phyloP scores from a whole-genome alignment of 106 monocot genomes.

The Chionographis japonica region DNA sequence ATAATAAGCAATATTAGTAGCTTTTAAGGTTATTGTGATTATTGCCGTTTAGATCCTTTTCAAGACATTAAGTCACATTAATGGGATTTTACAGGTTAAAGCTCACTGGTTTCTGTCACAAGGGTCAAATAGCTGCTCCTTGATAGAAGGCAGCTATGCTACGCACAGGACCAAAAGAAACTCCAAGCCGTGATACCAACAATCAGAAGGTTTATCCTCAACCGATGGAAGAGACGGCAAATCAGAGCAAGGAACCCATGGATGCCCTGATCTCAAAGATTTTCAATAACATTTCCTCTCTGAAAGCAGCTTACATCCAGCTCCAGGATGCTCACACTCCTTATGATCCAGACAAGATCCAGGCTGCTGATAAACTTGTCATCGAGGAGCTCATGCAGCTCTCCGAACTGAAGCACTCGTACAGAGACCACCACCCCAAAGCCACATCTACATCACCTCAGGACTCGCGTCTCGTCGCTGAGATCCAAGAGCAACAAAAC shows the following conservation, averaged over 20 bases:
- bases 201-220: slow-evolving; percentile 93
- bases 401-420: slow-evolving; percentile 68
- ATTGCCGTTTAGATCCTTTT: no score
- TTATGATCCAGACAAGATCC: slow-evolving; percentile 76
- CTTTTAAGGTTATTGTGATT: no score
- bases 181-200: slow-evolving; percentile 56
- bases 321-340: slow-evolving; percentile 87
- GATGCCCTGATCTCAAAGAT: slow-evolving; percentile 63
- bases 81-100: not conserved
- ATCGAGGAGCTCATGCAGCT: slow-evolving; percentile 70
- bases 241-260: slow-evolving; percentile 43
- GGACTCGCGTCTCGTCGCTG: slow-evolving; percentile 16
- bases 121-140: not conserved
- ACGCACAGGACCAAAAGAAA: slow-evolving; percentile 45
- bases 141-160: slow-evolving; percentile 37
- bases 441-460: slow-evolving; percentile 34
- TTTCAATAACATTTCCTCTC: slow-evolving; percentile 72
- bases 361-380: slow-evolving; percentile 71
- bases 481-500: slow-evolving; percentile 28
- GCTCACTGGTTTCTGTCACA: not conserved
- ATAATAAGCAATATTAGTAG: no score
- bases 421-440: slow-evolving; percentile 50
- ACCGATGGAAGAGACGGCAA: slow-evolving; percentile 69
- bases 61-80: not conserved
- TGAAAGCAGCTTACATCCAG: slow-evolving; percentile 74